Percentiles rank a stretch among this genome's conserved stretches.
These are phyloP conservation scores for Ramaria rubella DNA, from an alignment of 768 basidiomycete species.

Conservation along the genomic window DNA sequence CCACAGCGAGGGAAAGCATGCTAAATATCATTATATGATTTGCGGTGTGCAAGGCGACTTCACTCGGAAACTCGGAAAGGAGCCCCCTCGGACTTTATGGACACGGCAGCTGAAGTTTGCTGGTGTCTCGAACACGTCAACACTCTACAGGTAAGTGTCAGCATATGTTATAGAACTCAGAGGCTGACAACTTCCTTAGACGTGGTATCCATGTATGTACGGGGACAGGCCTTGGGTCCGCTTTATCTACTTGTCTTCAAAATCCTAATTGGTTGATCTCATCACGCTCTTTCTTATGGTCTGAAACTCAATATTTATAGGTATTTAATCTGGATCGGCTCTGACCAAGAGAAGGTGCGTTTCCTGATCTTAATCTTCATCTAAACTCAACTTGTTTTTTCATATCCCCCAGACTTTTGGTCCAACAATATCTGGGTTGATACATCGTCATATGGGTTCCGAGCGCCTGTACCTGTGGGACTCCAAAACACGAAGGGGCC, in stretches of 20 bases:
- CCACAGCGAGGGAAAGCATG: slow-evolving; percentile 58
- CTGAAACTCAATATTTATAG: slow-evolving; percentile 26
- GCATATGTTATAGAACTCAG: neutral
- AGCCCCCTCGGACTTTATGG: slow-evolving; percentile 68
- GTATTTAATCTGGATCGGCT: slow-evolving; percentile 80
- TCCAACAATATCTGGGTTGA: slow-evolving; percentile 67
- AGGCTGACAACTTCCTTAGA: neutral
- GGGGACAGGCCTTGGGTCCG: slow-evolving; percentile 75
- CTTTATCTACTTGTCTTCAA: slow-evolving; percentile 70
- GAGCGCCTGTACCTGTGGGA: slow-evolving; percentile 76
- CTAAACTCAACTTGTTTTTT: neutral
- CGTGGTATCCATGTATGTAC: slow-evolving; percentile 73
- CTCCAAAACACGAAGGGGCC: slow-evolving; percentile 60
- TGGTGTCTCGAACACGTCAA: slow-evolving; percentile 74
- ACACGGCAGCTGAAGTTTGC: slow-evolving; percentile 79
- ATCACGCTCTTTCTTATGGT: slow-evolving; percentile 1
- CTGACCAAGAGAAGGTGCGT: slow-evolving; percentile 60
- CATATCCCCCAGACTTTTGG: slow-evolving; percentile 50
- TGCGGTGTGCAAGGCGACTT: slow-evolving; percentile 82
- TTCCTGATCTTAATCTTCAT: neutral
- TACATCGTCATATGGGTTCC: slow-evolving; percentile 62
- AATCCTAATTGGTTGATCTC: slow-evolving; percentile 56
- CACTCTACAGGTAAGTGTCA: slow-evolving; percentile 55
- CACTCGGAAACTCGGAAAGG: slow-evolving; percentile 59
- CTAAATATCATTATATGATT: slow-evolving; percentile 75